Evolutionary conservation across 169 alveolate genomes (phyloP), one percentile per base, ranked within the genome.

Genomic region (Plasmodium billcollinsi): DNA sequence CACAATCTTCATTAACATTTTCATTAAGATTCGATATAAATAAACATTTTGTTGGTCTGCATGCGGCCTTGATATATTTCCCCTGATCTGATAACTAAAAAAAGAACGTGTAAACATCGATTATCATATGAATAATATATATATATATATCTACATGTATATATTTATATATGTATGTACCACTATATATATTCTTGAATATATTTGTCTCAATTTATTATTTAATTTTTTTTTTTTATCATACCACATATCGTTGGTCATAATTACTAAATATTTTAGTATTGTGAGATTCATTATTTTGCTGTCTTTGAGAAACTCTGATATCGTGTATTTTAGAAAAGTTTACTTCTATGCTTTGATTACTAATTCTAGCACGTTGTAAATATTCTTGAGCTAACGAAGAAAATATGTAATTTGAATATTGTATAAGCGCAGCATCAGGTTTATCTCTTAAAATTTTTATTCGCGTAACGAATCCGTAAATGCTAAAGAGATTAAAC

Each of bases 371-470:
- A 2, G 70, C 66, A 49, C 74, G 92, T 67, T 93, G 94, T 56
- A 93, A 61, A 39, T 74, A 83, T 61, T 85, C 72, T 58, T 71
- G 92, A 11, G 96, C 96, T 29, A 93, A 70, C 45, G 95, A 76
- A 14, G 96, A 93, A 80, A 88, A 93, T 18, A 93, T 56, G 24
- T 93, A 86, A 62, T 74, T 76, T 6, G 93, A 66, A 71, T 88
- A 93, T 72, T 93, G 96, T 11, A 93, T 88, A 52, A 93, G 91
- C 3, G 96, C 96, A 1, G 94, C 85, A 73, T 93, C 96, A 5
- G 95, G 93, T 52, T 92, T 88, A 56, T 93, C 95, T 14, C 94
- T 56, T 33, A 93, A 75, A 43, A 93, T 93, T 88, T 93, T 93
- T 52, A 93, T 80, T 65, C 95, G 58, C 12, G 92, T 62, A 2